These are phyloP conservation scores for Plasmodium coatneyi DNA, from an alignment of 169 alveolate species.

Conservation along the genomic window DNA sequence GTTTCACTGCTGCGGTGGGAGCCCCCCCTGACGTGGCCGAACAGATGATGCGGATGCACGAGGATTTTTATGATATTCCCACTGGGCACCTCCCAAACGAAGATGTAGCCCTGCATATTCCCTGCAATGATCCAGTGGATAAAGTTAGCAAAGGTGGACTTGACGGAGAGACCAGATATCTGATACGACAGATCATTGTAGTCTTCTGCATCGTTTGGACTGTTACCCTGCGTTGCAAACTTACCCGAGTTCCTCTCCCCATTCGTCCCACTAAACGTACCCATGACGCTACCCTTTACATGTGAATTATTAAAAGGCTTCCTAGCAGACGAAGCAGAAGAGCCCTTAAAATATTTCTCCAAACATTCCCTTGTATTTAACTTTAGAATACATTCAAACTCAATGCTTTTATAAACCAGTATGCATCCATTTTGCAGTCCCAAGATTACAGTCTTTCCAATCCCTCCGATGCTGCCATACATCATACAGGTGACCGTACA, in stretches of 20 bases:
- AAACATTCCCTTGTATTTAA: conserved; percentile 77
- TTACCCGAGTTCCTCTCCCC: background rate
- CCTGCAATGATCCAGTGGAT: conserved; percentile 76
- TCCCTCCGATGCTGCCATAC: conserved; percentile 84
- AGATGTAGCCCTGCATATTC: conserved; percentile 69
- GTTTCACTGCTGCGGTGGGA: background rate
- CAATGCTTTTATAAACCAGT: conserved; percentile 75
- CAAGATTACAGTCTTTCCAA: conserved; percentile 79
- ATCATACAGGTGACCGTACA: conserved; percentile 81
- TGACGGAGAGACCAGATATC: conserved; percentile 63
- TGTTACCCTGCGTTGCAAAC: background rate
- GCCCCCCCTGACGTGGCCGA: conserved; percentile 8
- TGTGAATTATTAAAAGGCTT: conserved; percentile 2
- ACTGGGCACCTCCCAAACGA: conserved; percentile 77
- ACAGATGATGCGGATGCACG: conserved; percentile 25
- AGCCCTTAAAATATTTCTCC: conserved; percentile 4
- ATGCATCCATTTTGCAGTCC: conserved; percentile 85
- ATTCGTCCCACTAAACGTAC: background rate
- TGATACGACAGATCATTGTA: conserved; percentile 65
- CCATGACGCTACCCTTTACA: background rate
- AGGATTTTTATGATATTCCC: conserved; percentile 60
- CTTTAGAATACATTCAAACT: conserved; percentile 80
- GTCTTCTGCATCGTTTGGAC: background rate
- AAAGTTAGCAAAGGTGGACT: conserved; percentile 75
- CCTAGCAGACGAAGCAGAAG: background rate